These are phyloP conservation scores for Emmonsia crescens DNA, from an alignment of 2,329 filamentous ascomycete species.

Conservation along the genomic window DNA sequence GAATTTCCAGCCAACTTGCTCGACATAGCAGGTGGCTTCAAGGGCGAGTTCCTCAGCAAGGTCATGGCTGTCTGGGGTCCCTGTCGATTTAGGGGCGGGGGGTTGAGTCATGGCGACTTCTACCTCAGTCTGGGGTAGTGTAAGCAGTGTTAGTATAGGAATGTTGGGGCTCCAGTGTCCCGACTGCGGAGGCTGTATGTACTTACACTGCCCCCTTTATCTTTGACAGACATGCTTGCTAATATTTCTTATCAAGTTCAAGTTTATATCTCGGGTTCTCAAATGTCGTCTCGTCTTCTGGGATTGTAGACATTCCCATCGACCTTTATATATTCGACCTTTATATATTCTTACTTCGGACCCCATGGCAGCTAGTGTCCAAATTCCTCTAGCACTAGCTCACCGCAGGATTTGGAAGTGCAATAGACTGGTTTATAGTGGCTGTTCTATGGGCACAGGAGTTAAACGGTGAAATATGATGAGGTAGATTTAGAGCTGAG, in stretches of 20 bases:
- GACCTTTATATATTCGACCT: neutral
- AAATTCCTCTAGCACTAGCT: neutral
- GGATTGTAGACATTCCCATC: neutral
- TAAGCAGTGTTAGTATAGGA: neutral
- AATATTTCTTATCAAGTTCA: neutral
- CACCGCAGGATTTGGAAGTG: neutral
- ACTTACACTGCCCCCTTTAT: neutral
- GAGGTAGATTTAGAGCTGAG: no score
- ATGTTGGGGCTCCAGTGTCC: neutral
- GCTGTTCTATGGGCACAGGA: neutral
- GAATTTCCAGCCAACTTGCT: constrained; percentile 1
- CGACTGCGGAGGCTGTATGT: neutral
- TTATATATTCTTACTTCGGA: neutral
- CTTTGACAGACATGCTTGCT: neutral
- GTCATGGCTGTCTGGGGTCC: neutral
- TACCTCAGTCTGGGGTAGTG: neutral
- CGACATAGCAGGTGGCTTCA: constrained; percentile 1
- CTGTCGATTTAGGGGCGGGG: neutral
- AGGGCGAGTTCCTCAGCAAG: neutral
- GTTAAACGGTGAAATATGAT: neutral
- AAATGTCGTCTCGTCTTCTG: neutral
- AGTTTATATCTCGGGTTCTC: neutral
- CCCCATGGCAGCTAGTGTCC: neutral
- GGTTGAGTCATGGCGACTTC: neutral
- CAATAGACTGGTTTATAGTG: neutral